These are phyloP conservation scores for Hymenoscyphus albidus DNA, from an alignment of 2,329 filamentous ascomycete genomes.

Conservation along the genomic window DNA sequence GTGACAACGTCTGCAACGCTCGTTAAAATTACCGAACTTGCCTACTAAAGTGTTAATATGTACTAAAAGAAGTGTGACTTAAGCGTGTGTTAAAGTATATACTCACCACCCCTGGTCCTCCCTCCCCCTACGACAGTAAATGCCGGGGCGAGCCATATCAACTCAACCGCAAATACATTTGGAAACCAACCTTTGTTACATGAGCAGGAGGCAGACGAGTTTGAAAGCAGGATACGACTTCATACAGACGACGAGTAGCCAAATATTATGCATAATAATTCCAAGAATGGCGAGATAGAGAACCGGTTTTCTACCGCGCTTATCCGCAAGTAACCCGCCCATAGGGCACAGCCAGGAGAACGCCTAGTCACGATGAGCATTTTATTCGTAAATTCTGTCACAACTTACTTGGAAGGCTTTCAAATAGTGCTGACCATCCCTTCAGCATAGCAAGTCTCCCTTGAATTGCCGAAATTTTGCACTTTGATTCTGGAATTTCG, in stretches of 20 bases:
- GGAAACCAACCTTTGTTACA: not conserved
- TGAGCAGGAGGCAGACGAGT: not conserved
- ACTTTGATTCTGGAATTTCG: not conserved
- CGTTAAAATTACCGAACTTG: not conserved
- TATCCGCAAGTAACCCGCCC: not conserved
- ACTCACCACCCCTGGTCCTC: not conserved
- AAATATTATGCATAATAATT: not conserved
- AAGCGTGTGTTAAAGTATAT: not conserved
- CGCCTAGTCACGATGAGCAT: not conserved
- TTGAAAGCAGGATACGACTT: not conserved
- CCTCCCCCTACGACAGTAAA: not conserved
- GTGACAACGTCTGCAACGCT: not conserved
- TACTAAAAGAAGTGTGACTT: not conserved
- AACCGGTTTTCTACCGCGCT: not conserved
- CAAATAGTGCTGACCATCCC: not conserved
- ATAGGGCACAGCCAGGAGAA: not conserved
- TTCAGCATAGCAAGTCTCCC: not conserved
- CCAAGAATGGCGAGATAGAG: not conserved
- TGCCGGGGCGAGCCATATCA: not conserved
- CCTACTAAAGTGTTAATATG: not conserved
- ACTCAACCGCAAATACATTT: not conserved
- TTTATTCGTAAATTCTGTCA: not conserved
- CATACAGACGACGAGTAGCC: not conserved
- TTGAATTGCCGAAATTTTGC: not conserved
- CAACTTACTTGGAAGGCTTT: not conserved